Conservation (phyloP, 179 eudicot genomes). For the Silene vulgaris region DNA sequence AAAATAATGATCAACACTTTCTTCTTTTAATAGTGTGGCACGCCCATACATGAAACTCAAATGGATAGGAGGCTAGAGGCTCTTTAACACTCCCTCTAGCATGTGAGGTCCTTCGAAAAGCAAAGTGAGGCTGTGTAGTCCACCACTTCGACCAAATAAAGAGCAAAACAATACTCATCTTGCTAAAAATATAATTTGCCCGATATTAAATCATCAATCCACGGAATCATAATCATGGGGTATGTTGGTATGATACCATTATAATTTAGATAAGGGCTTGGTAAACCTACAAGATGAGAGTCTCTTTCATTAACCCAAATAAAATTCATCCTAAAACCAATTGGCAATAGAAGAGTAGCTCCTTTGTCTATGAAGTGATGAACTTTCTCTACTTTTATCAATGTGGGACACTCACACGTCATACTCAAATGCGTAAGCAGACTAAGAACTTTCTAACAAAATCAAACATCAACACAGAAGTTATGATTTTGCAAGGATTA, state of each 20-base stretch:
- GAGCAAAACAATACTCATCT: no score
- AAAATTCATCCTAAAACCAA: not conserved
- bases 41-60: no score
- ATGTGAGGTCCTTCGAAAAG: no score
- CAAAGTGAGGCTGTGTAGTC: no score
- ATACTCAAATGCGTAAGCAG: not conserved
- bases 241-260: not conserved
- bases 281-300: not conserved
- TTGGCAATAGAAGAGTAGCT: not conserved
- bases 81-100: no score
- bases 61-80: no score
- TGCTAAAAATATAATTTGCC: no score
- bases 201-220: no score
- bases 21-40: no score
- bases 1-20: no score
- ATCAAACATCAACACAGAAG: not conserved
- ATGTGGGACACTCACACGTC: not conserved
- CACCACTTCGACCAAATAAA: no score
- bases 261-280: not conserved
- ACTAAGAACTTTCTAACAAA: not conserved
- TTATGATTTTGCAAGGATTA: not conserved
- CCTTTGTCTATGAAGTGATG: not conserved
- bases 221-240: not conserved
- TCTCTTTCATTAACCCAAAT: not conserved
- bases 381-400: not conserved